Base-by-base conservation (phyloP, 1,284 basidiomycete genomes). In the Trichosporon sp. region DNA sequence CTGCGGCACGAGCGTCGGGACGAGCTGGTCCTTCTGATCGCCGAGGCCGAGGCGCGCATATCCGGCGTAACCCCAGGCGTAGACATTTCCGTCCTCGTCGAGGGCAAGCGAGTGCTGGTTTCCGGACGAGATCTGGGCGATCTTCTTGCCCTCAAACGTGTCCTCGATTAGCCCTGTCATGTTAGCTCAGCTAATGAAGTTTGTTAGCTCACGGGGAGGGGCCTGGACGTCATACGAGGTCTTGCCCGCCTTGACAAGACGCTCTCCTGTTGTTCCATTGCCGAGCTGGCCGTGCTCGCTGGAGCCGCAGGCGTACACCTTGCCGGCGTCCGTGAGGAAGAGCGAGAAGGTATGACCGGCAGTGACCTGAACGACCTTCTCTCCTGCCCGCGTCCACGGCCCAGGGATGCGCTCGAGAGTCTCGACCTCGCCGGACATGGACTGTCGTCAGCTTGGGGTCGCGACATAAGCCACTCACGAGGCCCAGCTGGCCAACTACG, bases 241-340 rank as follows among this genome's bases (percentile, higher is more conserved):
- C 80, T 93, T 93, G 74, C 92, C 92, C 42, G 89, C 92, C 2
- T 90, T 90, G 7, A 90, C 89, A 70, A 96, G 91, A 51, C 93
- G 88, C 82, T 95, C 93, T 18, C 76, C 77, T 66, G 72, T 63
- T 31, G 88, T 88, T 15, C 95, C 95, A 76, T 94, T 95, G 0
- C 94, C 95, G 0, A 98, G 86, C 75, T 97, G 93, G 1, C 95
- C 95, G 74, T 92, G 90, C 82, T 97, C 93, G n/a, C 89, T 91
- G 67, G 91, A 94, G 38, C 95, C 95, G 73, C 93, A 90, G 0
- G 93, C 87, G 78, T 91, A 98, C 2, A 97, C 92, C 89, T 89
- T 90, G 23, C 94, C 95, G 27, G 86, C 86, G 67, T 88, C 88
- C 3, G 92, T 91, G 68, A 96, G 86, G 66, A 95, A 87, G 18